phyloP scores from a whole-genome alignment of 164 flowering plant species.

The Vitis cinerea region DNA sequence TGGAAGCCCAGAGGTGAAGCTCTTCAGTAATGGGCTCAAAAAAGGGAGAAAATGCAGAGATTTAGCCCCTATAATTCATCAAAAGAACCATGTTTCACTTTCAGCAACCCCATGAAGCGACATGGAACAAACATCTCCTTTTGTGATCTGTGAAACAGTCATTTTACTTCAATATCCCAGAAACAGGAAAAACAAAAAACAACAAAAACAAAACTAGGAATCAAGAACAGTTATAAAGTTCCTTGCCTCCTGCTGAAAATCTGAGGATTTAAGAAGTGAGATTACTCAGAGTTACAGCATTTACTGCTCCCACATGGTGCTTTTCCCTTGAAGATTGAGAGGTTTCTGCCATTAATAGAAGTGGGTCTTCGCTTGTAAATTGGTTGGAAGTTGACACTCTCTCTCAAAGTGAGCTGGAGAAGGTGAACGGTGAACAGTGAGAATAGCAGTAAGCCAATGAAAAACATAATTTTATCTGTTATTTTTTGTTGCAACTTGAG shows the following conservation, averaged over 20 bases:
- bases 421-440: no score
- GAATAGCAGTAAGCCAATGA: no score
- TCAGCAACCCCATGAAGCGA: no score
- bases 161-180: neutral
- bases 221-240: neutral
- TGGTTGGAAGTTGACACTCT: no score
- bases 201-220: neutral
- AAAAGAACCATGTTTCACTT: no score
- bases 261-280: constrained; percentile 1
- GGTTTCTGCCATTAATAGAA: constrained; percentile 13
- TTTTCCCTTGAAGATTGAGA: constrained; percentile 13
- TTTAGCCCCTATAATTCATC: no score
- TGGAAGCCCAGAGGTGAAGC: neutral
- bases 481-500: no score
- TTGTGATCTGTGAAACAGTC: neutral
- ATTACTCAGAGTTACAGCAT: constrained; percentile 7
- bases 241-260: constrained; percentile 3
- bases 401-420: no score
- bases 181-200: neutral
- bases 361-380: neutral
- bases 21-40: neutral
- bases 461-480: no score
- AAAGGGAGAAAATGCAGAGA: no score
- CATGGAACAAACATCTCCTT: neutral
- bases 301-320: constrained; percentile 28